Percentiles rank a stretch among this genome's conserved stretches.
phyloP scores from a whole-genome alignment of 805 yeast genomes.

The Candida parachauliodes region DNA sequence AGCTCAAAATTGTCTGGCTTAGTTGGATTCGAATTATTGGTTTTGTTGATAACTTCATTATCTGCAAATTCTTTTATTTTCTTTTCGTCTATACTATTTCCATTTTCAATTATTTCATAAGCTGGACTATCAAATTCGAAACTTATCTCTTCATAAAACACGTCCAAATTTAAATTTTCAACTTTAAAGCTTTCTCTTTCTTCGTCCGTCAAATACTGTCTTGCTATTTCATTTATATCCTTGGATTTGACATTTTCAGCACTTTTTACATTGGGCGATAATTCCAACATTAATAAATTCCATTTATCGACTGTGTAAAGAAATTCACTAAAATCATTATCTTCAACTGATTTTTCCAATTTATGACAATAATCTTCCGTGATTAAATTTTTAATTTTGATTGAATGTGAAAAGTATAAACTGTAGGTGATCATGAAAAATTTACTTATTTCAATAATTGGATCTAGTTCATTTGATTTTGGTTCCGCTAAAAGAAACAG shows the following conservation, averaged over 20 bases:
- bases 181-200: slow-evolving; percentile 13
- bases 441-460: slow-evolving; percentile 58
- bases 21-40: slow-evolving; percentile 9
- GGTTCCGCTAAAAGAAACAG: slow-evolving; percentile 47
- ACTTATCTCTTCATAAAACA: slow-evolving; percentile 17
- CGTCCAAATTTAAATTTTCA: slow-evolving; percentile 19
- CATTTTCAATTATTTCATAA: slow-evolving; percentile 6
- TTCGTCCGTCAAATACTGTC: slow-evolving; percentile 13
- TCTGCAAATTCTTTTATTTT: background rate
- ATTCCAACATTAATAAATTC: slow-evolving; percentile 36
- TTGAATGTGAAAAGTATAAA: slow-evolving; percentile 39
- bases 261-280: slow-evolving; percentile 27
- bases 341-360: slow-evolving; percentile 27
- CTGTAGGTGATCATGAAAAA: slow-evolving; percentile 39
- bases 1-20: slow-evolving; percentile 19
- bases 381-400: slow-evolving; percentile 25
- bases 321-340: slow-evolving; percentile 32
- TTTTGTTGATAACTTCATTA: background rate
- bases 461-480: slow-evolving; percentile 56
- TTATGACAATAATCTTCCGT: slow-evolving; percentile 29
- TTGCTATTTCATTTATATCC: slow-evolving; percentile 23
- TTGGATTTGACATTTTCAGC: slow-evolving; percentile 6
- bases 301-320: slow-evolving; percentile 38
- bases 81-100: slow-evolving; percentile 2
- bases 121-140: slow-evolving; percentile 12